Percentiles rank a stretch among this genome's conserved stretches.
Conservation (phyloP, 805 yeast genomes). For the Kodamaea restingae region DNA sequence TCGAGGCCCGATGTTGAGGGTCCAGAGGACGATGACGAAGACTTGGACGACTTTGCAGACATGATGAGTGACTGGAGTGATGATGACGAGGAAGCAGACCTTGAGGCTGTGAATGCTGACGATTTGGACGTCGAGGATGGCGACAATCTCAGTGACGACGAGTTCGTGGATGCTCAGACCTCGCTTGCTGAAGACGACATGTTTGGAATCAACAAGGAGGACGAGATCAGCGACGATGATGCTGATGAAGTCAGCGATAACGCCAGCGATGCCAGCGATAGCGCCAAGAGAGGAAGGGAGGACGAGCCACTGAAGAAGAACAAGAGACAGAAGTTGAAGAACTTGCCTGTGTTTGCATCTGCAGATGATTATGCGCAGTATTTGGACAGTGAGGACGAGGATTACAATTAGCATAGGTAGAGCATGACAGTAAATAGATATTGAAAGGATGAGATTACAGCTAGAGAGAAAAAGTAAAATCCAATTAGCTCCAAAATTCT, state of each 20-base stretch:
- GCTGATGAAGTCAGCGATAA: slow-evolving; percentile 16
- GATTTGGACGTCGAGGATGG: slow-evolving; percentile 22
- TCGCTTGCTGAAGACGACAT: slow-evolving; percentile 19
- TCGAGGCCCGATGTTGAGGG: slow-evolving; percentile 70
- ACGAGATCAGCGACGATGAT: slow-evolving; percentile 21
- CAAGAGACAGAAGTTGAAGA: slow-evolving; percentile 56
- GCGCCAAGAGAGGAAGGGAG: slow-evolving; percentile 21
- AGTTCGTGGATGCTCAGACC: slow-evolving; percentile 17
- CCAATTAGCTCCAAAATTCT: too few species aligned
- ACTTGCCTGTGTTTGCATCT: slow-evolving; percentile 80
- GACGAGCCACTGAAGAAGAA: slow-evolving; percentile 31
- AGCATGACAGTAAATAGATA: not conserved
- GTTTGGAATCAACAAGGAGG: slow-evolving; percentile 25
- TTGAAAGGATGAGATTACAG: not conserved
- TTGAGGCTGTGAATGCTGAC: slow-evolving; percentile 4
- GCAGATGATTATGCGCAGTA: slow-evolving; percentile 82
- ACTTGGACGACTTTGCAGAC: slow-evolving; percentile 39
- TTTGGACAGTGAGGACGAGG: slow-evolving; percentile 60
- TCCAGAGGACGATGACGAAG: slow-evolving; percentile 31
- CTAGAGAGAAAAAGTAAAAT: too few species aligned
- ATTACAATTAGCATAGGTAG: slow-evolving; percentile 2
- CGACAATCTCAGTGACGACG: slow-evolving; percentile 14
- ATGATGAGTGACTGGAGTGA: slow-evolving; percentile 13
- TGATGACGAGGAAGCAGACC: slow-evolving; percentile 23
- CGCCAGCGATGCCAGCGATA: slow-evolving; percentile 19